Conservation (phyloP, 768 basidiomycete genomes). For the Leucosporidium yakuticum region DNA sequence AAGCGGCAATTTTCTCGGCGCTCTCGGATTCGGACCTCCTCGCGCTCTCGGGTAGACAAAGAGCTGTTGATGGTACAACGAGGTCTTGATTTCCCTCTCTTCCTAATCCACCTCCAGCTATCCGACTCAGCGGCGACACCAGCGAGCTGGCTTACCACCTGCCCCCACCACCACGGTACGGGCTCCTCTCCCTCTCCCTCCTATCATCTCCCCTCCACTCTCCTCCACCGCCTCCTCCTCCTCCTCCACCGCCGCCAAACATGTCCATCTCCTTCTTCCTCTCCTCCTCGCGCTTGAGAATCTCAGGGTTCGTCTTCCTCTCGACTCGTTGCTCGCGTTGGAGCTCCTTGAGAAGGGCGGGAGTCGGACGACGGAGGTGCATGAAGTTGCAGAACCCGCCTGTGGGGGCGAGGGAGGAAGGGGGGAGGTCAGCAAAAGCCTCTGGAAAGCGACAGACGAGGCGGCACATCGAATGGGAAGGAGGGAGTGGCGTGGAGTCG, state of each 20-base stretch:
- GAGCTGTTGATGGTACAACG: too few relatives aligned
- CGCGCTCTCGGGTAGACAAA: too few relatives aligned
- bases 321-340: conserved; percentile 2
- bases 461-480: not conserved
- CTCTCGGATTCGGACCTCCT: too few relatives aligned
- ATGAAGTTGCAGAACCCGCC: conserved; percentile 46
- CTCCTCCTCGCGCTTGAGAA: conserved; percentile 32
- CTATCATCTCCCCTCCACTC: conserved; percentile 14
- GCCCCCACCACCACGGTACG: not conserved
- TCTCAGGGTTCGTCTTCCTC: conserved; percentile 6
- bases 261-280: conserved; percentile 35
- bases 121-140: not conserved
- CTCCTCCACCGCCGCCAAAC: conserved; percentile 17
- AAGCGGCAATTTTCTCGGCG: too few relatives aligned
- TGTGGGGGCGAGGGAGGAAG: too few relatives aligned
- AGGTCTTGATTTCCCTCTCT: not conserved
- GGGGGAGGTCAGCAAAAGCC: not conserved
- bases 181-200: conserved; percentile 5
- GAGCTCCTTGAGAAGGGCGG: not conserved
- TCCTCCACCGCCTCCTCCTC: conserved; percentile 4
- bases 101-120: not conserved
- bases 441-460: not conserved
- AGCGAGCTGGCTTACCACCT: not conserved
- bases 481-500: not conserved
- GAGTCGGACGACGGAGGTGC: not conserved